Evolutionary conservation across 2,329 filamentous ascomycete genomes (phyloP).

Genomic region (Aspergillus uvarum): DNA sequence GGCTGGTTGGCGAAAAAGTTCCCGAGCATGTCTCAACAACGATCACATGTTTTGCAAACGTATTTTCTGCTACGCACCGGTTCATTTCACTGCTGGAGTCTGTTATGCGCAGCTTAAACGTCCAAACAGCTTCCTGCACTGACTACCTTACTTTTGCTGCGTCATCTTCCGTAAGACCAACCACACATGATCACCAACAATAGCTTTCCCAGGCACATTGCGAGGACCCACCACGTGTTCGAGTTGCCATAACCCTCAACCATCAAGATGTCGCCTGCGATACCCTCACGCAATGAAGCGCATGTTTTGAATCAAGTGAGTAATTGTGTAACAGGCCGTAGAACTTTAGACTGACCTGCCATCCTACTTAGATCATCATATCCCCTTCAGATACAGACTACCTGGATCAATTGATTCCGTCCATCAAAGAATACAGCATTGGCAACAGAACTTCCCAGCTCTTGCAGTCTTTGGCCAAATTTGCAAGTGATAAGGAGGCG

Average conservation of each 20-base stretch:
- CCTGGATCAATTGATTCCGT: constrained; percentile 90
- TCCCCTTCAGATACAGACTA: constrained; percentile 91
- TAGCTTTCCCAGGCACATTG: background rate
- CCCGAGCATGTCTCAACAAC: too few relatives aligned
- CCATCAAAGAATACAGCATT: constrained; percentile 83
- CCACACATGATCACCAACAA: background rate
- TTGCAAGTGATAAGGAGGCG: constrained; percentile 79
- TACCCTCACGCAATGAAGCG: constrained; percentile 36
- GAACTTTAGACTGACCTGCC: constrained; percentile 12
- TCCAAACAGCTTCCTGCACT: too few relatives aligned
- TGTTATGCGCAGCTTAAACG: background rate
- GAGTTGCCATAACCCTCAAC: background rate
- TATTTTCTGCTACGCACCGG: too few relatives aligned
- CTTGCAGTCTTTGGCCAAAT: constrained; percentile 74
- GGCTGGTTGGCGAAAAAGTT: too few relatives aligned
- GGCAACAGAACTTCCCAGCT: constrained; percentile 72
- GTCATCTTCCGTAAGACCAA: too few relatives aligned
- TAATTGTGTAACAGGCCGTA: background rate
- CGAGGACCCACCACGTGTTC: background rate
- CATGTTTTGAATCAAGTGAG: constrained; percentile 43
- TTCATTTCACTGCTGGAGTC: too few relatives aligned
- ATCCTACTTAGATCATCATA: constrained; percentile 71
- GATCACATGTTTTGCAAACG: too few relatives aligned
- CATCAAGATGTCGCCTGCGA: constrained; percentile 36
- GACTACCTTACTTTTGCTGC: too few relatives aligned